Conservation (phyloP, 495 filamentous ascomycete genomes). For the Penicillium bovifimosum region DNA sequence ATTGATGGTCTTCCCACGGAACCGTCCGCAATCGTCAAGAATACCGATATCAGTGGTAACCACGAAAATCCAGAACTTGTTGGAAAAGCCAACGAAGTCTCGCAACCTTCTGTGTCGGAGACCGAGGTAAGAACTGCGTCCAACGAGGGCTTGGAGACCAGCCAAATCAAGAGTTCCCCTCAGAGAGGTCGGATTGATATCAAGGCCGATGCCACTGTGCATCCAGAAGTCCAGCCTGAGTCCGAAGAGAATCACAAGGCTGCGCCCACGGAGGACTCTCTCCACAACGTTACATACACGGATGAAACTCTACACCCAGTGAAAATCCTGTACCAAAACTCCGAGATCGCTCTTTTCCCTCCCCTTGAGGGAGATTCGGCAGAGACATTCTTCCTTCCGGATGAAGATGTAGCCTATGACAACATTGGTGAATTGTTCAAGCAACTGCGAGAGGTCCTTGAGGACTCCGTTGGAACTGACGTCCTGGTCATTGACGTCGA, state of each 20-base stretch:
- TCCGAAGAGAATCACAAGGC: slow-evolving; percentile 11
- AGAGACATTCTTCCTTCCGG: slow-evolving; percentile 68
- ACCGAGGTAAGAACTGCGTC: slow-evolving; percentile 6
- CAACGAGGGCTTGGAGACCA: slow-evolving; percentile 4
- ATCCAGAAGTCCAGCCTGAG: slow-evolving; percentile 6
- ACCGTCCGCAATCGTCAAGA: neutral
- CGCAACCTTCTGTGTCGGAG: slow-evolving; percentile 7
- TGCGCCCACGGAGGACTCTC: slow-evolving; percentile 11
- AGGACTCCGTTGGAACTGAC: slow-evolving; percentile 62
- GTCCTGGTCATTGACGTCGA: slow-evolving; percentile 66
- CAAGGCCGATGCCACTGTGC: neutral
- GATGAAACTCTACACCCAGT: slow-evolving; percentile 40
- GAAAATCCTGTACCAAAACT: slow-evolving; percentile 61
- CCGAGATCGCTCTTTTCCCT: slow-evolving; percentile 67
- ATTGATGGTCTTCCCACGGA: neutral
- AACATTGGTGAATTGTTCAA: slow-evolving; percentile 56
- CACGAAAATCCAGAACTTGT: slow-evolving; percentile 8
- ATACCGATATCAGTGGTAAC: neutral
- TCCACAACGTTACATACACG: slow-evolving; percentile 21
- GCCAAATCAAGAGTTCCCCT: neutral
- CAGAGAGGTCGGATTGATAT: neutral
- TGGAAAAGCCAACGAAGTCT: slow-evolving; percentile 23
- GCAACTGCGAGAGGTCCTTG: slow-evolving; percentile 61
- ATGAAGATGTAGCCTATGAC: slow-evolving; percentile 54
- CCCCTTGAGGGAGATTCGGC: slow-evolving; percentile 57